phyloP scores from a whole-genome alignment of 2,329 filamentous ascomycete genomes.

The Basipetospora chlamydospora region DNA sequence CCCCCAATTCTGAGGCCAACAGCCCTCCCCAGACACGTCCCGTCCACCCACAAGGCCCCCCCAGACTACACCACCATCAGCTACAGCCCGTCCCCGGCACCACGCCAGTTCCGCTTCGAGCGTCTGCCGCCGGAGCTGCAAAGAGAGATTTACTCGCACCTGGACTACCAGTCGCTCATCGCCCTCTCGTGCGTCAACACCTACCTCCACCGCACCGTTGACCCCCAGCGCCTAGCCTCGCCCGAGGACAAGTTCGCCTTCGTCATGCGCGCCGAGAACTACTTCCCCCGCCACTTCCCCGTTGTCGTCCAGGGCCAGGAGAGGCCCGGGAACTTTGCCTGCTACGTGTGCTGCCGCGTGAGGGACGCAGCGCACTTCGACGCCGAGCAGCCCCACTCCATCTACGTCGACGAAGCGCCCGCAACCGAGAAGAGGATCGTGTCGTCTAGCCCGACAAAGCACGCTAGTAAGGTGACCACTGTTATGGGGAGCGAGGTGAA shows the following conservation, averaged over 20 bases:
- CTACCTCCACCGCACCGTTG: constrained; percentile 18
- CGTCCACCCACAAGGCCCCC: background rate
- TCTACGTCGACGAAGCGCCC: constrained; percentile 17
- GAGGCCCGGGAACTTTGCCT: constrained; percentile 25
- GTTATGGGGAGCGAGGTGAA: too few relatives aligned
- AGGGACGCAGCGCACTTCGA: constrained; percentile 24
- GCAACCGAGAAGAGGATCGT: constrained; percentile 1
- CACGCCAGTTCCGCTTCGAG: constrained; percentile 13
- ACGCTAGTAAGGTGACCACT: too few relatives aligned
- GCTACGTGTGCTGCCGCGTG: constrained; percentile 27
- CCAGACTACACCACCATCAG: background rate
- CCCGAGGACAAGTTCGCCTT: constrained; percentile 22
- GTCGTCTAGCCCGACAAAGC: background rate
- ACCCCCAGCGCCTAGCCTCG: constrained; percentile 20
- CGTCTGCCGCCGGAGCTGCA: constrained; percentile 20
- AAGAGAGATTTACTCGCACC: constrained; percentile 17
- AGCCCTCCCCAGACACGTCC: background rate
- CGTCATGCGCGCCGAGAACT: constrained; percentile 25
- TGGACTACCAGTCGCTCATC: constrained; percentile 28
- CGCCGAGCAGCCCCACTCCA: constrained; percentile 18
- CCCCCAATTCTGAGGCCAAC: too few relatives aligned
- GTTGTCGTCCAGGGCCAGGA: constrained; percentile 21
- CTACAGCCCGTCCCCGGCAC: background rate
- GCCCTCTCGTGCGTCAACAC: constrained; percentile 22
- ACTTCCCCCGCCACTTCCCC: constrained; percentile 24